Base-by-base conservation (phyloP, 176 grass and related monocot genomes). In the Musa acuminata region DNA sequence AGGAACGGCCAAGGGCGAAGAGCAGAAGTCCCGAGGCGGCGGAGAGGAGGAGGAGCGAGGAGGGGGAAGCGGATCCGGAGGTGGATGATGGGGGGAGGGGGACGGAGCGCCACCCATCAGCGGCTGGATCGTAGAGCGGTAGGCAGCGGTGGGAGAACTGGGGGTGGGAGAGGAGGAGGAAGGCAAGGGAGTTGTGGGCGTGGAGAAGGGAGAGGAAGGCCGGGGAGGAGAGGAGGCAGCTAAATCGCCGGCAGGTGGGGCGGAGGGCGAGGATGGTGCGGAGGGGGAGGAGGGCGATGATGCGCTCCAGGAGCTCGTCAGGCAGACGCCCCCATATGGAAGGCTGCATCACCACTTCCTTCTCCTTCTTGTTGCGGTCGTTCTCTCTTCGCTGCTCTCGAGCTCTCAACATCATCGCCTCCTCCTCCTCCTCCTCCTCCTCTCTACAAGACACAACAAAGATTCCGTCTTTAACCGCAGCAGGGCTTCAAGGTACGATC, bases 131-230 rank as follows among this genome's bases (percentile, higher is more conserved):
- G 55, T 80, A 80, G 27, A 80, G 53, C 1, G 68, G 68, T 3
- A 80, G 55, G 78, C 20, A 49, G 29, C 53, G 67, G 68, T 62
- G 20, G 35, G 55, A 50, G 78, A 80, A 80, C 13, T 80, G 78
- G 54, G 78, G 78, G 53, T 80, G 78, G 35, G 78, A 72, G 35
- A 80, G 67, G 20, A 80, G 55, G 68, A 80, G 78, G 55, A 63
- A 77, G 9, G 58, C 19, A 23, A 60, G 21, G 19, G 48, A 49
- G 16, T 20, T 0, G 13, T 24, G 62, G 25, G 7, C 10, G 3
- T 52, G 49, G 60, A 80, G 53, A 35, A 63, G 67, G 68, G 53
- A 51, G 35, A 52, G 55, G 67, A 72, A 72, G n/a, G 68, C 11
- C 2, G 54, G 67, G 19, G 55, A 64, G 11, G 58, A 51, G 67